Evolutionary conservation across 2,329 filamentous ascomycete genomes (phyloP), one percentile per base, ranked within the genome.

Genomic region (Peltaster fructicola): DNA sequence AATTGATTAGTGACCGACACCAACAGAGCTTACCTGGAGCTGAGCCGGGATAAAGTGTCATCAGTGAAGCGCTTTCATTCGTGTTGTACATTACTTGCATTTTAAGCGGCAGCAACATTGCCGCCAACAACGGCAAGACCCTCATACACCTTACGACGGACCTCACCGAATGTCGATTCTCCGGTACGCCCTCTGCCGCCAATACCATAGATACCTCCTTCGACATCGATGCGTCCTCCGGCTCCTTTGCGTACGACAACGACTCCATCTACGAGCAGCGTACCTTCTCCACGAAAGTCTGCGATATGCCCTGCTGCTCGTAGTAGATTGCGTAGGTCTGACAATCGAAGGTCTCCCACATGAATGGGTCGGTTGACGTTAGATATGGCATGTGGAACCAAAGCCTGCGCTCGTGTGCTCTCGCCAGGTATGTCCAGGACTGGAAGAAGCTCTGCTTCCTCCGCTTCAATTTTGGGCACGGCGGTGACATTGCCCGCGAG

Each of bases 241-340:
- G 71, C 73, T 22, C 75, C 79, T 59, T 98, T 95, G 31, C 80
- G 64, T 22, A 98, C 82, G 4, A 82, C 78, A 5, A 95, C 84
- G 7, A 68, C 68, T 2, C 80, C 78, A 45, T 95, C 85, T 28
- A 98, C 74, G 7, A 98, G 65, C 29, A 98, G 58, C 6, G 77
- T 90, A 33, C 88, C 88, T 51, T 95, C 85, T 24, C 88, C 88
- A 24, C 81, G 66, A 51, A 95, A 93, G 50, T 93, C 88, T 1
- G 85, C 85, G 8, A 69, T 73, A 53, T 93, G 82, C 1, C 84
- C 82, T 3, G 73, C 66, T 8, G 65, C 61, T 41, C 81, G 74
- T 70, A 98, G 79, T 11, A 84, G 66, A 31, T 79, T 73, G 25
- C 88, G 66, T 30, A 98, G 58, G 48, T 95, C 84, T 1, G 85